These are phyloP conservation scores for Tylopilus sp. DNA, from an alignment of 768 basidiomycete species.

Conservation along the genomic window DNA sequence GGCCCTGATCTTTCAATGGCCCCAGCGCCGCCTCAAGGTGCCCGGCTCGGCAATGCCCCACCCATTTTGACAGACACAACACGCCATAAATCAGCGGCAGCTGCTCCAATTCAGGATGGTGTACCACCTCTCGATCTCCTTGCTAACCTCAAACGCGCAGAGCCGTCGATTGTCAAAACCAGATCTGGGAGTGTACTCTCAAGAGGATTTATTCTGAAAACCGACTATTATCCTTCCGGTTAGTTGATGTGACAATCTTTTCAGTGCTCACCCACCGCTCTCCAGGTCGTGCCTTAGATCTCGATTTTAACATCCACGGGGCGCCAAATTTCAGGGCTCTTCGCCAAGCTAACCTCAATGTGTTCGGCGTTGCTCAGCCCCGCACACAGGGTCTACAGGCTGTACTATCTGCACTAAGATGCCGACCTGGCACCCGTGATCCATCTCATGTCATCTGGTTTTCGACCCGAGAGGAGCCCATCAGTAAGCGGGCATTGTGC, in stretches of 20 bases:
- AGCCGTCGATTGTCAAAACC: slow-evolving; percentile 75
- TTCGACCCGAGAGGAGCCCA: slow-evolving; percentile 93
- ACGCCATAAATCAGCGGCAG: background rate
- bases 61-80: slow-evolving; percentile 3
- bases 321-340: slow-evolving; percentile 95
- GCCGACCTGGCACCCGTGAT: slow-evolving; percentile 58
- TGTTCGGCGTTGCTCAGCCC: slow-evolving; percentile 95
- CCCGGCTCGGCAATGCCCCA: slow-evolving; percentile 11
- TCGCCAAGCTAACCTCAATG: slow-evolving; percentile 73
- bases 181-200: slow-evolving; percentile 80
- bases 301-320: slow-evolving; percentile 89
- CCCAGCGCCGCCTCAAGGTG: slow-evolving; percentile 1
- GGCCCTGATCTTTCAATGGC: background rate
- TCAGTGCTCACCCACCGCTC: slow-evolving; percentile 2
- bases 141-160: slow-evolving; percentile 59
- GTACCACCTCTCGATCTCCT: slow-evolving; percentile 54
- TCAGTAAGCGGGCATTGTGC: slow-evolving; percentile 50
- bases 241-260: slow-evolving; percentile 12
- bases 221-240: slow-evolving; percentile 85
- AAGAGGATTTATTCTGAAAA: slow-evolving; percentile 91
- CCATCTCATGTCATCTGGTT: slow-evolving; percentile 90
- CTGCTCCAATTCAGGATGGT: slow-evolving; percentile 5
- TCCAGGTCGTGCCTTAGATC: slow-evolving; percentile 80
- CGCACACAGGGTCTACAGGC: slow-evolving; percentile 88
- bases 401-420: slow-evolving; percentile 80